Conservation (phyloP, 495 filamentous ascomycete species). For the Annulohypoxylon maeteangense region DNA sequence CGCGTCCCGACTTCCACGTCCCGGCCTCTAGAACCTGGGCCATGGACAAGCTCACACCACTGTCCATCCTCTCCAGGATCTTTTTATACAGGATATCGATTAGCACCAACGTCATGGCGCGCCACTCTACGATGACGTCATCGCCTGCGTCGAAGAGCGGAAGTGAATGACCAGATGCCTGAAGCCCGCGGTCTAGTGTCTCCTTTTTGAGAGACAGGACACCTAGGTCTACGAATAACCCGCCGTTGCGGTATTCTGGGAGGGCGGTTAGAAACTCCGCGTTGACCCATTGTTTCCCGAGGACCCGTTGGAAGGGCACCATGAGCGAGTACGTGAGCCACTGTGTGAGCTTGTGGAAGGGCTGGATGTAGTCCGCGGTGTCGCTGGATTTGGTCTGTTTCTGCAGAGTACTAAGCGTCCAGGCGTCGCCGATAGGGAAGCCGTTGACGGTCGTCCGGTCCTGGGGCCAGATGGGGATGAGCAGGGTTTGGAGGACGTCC, state of each 20-base stretch:
- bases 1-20: constrained; percentile 94
- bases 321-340: constrained; percentile 90
- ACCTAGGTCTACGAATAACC: constrained; percentile 82
- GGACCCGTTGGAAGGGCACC: constrained; percentile 83
- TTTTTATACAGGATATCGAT: constrained; percentile 62
- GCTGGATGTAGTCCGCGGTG: constrained; percentile 84
- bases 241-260: constrained; percentile 88
- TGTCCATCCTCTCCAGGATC: constrained; percentile 15
- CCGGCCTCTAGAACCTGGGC: constrained; percentile 87
- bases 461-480: constrained; percentile 86
- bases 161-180: not conserved
- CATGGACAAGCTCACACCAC: constrained; percentile 77
- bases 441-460: constrained; percentile 89
- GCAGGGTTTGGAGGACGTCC: constrained; percentile 85
- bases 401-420: constrained; percentile 65
- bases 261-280: constrained; percentile 80
- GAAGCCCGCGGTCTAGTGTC: constrained; percentile 47
- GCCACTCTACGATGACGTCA: constrained; percentile 88
- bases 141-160: constrained; percentile 59
- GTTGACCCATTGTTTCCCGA: constrained; percentile 80
- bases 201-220: constrained; percentile 75
- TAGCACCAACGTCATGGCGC: constrained; percentile 81
- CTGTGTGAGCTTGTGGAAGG: constrained; percentile 91
- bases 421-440: constrained; percentile 89
- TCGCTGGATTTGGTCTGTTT: constrained; percentile 60